Conservation (phyloP, 768 basidiomycete genomes). For the Hericium alpestre region DNA sequence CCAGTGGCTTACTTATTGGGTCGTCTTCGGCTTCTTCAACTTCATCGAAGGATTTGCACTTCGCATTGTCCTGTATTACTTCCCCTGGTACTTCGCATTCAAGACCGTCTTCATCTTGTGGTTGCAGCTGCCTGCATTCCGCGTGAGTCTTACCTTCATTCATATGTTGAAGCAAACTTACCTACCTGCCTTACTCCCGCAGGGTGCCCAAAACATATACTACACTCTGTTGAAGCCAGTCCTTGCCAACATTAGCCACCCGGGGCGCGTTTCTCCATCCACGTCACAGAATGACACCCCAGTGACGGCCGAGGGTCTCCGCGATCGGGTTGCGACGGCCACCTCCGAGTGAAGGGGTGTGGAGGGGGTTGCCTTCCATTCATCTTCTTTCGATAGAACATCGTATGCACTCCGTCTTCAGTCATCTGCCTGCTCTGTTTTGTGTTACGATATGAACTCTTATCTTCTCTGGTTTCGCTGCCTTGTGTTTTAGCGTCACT, state of each 20-base stretch:
- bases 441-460: too few species aligned
- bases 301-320: conserved; percentile 37
- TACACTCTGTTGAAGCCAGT: conserved; percentile 68
- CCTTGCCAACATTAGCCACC: conserved; percentile 47
- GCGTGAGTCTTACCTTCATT: conserved; percentile 38
- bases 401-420: not conserved
- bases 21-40: conserved; percentile 89
- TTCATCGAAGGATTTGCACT: conserved; percentile 83
- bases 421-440: too few species aligned
- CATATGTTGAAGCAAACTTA: not conserved
- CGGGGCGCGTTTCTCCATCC: conserved; percentile 30
- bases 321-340: conserved; percentile 34
- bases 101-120: conserved; percentile 88
- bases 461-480: too few species aligned
- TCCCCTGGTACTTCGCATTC: conserved; percentile 91
- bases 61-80: conserved; percentile 77
- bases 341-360: conserved; percentile 20
- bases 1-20: conserved; percentile 98
- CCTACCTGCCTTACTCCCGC: conserved; percentile 4
- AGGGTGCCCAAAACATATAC: conserved; percentile 87
- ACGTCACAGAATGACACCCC: conserved; percentile 39
- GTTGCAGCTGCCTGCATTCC: conserved; percentile 80
- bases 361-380: too few species aligned
- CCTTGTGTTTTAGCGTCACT: too few species aligned
- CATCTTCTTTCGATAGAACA: not conserved